phyloP scores from a whole-genome alignment of 139 green algal species.

The Pleodorina starrii region DNA sequence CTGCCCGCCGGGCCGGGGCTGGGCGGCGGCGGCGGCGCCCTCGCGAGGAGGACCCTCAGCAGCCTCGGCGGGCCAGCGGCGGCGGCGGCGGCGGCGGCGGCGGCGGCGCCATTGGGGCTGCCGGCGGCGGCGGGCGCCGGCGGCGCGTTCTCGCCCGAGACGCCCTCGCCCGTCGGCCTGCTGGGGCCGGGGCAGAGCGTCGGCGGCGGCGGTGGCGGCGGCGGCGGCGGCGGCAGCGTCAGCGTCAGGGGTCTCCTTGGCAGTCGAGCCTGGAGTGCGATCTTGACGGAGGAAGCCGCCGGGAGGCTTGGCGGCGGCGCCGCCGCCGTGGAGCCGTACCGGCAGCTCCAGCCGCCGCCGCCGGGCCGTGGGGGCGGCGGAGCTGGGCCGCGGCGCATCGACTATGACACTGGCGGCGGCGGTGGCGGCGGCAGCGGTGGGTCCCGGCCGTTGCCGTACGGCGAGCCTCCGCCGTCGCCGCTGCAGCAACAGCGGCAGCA shows the following conservation, averaged over 20 bases:
- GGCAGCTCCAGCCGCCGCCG: not conserved
- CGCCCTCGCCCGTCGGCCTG: not conserved
- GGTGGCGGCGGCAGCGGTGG: not conserved
- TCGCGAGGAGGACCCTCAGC: not conserved
- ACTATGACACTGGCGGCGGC: not conserved
- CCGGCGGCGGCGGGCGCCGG: not conserved
- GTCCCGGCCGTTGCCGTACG: not conserved
- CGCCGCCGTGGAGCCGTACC: not conserved
- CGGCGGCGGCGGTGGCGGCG: not conserved
- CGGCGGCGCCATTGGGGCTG: not conserved
- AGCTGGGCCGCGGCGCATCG: not conserved
- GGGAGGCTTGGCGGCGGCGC: not conserved
- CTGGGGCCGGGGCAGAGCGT: not conserved
- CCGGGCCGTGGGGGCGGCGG: not conserved
- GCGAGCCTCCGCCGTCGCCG: not conserved
- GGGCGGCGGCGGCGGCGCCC: not conserved
- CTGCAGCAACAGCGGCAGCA: constrained; percentile 12
- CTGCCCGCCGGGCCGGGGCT: not conserved
- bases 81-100: not conserved
- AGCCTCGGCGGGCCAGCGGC: not conserved
- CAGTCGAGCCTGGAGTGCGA: not conserved
- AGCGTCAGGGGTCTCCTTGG: not conserved
- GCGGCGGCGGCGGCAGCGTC: not conserved
- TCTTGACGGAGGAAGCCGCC: not conserved
- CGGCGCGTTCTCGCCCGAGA: constrained; percentile 2